These are phyloP conservation scores for Leccinum griseonigrum DNA, from an alignment of 1,284 basidiomycete species.

Conservation along the genomic window DNA sequence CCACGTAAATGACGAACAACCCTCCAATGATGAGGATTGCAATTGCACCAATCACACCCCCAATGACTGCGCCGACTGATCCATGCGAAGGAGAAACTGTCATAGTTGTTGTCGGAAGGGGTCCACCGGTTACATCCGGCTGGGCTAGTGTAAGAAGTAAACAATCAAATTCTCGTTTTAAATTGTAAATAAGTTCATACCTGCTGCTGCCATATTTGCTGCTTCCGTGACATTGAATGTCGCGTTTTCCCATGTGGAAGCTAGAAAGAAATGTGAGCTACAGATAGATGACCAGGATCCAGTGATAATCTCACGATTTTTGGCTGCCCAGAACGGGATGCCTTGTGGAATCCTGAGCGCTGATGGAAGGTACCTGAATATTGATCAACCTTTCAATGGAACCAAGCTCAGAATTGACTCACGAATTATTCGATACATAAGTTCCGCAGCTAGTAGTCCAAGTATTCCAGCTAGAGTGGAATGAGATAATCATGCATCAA, in stretches of 20 bases:
- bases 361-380: constrained; percentile 24
- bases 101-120: constrained; percentile 10
- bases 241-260: constrained; percentile 14
- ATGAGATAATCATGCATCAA: constrained; percentile 5
- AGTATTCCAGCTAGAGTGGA: constrained; percentile 16
- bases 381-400: neutral
- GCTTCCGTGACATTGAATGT: constrained; percentile 17
- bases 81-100: constrained; percentile 9
- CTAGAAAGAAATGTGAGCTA: constrained; percentile 14
- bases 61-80: constrained; percentile 16
- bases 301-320: constrained; percentile 20
- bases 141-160: neutral
- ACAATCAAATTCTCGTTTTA: neutral
- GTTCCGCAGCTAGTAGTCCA: constrained; percentile 20
- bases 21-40: constrained; percentile 11
- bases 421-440: constrained; percentile 19
- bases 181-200: constrained; percentile 11
- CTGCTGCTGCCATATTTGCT: neutral
- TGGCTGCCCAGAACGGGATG: constrained; percentile 25
- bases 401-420: constrained; percentile 1
- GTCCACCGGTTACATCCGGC: constrained; percentile 17
- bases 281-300: neutral
- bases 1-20: constrained; percentile 13
- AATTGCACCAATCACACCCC: constrained; percentile 21
- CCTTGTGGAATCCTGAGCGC: constrained; percentile 9